Conservation (phyloP, 1,284 basidiomycete genomes). For the Fomitopsis schrenkii region DNA sequence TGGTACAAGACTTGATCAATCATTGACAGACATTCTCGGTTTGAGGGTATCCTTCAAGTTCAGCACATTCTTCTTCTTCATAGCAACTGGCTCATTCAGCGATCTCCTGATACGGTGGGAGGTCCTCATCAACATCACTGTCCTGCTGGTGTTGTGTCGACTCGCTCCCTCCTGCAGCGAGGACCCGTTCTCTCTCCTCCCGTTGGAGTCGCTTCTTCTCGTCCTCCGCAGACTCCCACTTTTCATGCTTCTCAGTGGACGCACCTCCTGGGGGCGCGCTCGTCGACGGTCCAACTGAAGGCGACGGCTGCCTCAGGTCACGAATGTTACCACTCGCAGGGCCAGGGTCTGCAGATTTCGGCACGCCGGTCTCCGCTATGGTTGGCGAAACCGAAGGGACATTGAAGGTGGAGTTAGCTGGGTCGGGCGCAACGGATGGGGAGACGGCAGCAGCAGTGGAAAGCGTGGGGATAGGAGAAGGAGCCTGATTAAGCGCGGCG, state of each 20-base stretch:
- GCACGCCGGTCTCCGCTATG: slow-evolving; percentile 58
- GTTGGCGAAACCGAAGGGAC: slow-evolving; percentile 45
- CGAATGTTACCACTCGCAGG: slow-evolving; percentile 60
- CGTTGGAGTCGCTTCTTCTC: slow-evolving; percentile 67
- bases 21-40: background rate
- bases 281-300: slow-evolving; percentile 22
- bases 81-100: slow-evolving; percentile 18
- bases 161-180: slow-evolving; percentile 29
- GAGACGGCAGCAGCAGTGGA: slow-evolving; percentile 23
- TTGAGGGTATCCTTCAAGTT: background rate
- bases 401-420: slow-evolving; percentile 26
- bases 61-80: background rate
- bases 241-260: slow-evolving; percentile 15
- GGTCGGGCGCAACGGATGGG: slow-evolving; percentile 23
- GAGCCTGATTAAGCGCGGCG: slow-evolving; percentile 49
- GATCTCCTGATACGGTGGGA: slow-evolving; percentile 66
- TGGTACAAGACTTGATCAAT: background rate
- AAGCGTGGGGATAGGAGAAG: slow-evolving; percentile 43
- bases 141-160: slow-evolving; percentile 10
- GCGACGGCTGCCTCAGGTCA: slow-evolving; percentile 41
- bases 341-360: slow-evolving; percentile 57
- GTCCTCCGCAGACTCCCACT: slow-evolving; percentile 52
- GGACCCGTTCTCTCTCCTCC: slow-evolving; percentile 56
- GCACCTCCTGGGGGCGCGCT: slow-evolving; percentile 9
- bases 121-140: slow-evolving; percentile 41